Evolutionary conservation across 2,329 filamentous ascomycete genomes (phyloP).

Genomic region (Pseudogymnoascus sp.): DNA sequence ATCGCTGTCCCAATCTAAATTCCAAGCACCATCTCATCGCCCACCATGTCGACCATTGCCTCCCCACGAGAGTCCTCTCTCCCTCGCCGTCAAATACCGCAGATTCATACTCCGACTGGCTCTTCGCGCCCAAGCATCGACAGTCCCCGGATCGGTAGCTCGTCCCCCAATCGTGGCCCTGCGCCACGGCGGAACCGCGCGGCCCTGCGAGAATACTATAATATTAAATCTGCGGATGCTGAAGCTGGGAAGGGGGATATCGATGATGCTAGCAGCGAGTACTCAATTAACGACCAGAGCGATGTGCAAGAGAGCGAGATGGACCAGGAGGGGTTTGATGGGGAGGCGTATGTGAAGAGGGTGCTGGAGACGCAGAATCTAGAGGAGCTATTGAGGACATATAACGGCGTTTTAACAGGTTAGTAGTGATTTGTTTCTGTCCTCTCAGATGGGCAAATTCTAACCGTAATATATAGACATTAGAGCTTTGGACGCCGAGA

Average conservation of each 20-base stretch:
- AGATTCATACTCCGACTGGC: constrained; percentile 59
- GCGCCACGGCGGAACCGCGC: constrained; percentile 54
- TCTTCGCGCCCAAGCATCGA: constrained; percentile 71
- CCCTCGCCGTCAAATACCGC: constrained; percentile 49
- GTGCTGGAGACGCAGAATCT: constrained; percentile 56
- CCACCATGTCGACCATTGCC: constrained; percentile 56
- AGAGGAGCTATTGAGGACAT: constrained; percentile 60
- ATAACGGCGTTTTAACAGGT: constrained; percentile 60
- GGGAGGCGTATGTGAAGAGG: constrained; percentile 57
- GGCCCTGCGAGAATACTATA: constrained; percentile 91
- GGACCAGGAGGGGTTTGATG: constrained; percentile 65
- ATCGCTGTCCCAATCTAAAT: constrained; percentile 1
- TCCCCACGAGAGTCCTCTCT: constrained; percentile 53
- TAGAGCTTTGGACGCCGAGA: constrained; percentile 83
- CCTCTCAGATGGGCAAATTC: not conserved
- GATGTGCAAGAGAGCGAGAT: constrained; percentile 63
- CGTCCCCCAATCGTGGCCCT: constrained; percentile 41
- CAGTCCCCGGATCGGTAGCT: constrained; percentile 35
- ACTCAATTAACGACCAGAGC: constrained; percentile 33
- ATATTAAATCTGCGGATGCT: constrained; percentile 48
- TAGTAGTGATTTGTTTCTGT: constrained; percentile 21
- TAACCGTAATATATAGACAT: constrained; percentile 51
- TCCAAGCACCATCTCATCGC: not conserved
- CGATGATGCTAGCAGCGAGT: constrained; percentile 25
- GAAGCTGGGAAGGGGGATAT: constrained; percentile 27